Evolutionary conservation across 106 monocot genomes (phyloP), one percentile per base, ranked within the genome.

Genomic region (Xerophyta viscosa): DNA sequence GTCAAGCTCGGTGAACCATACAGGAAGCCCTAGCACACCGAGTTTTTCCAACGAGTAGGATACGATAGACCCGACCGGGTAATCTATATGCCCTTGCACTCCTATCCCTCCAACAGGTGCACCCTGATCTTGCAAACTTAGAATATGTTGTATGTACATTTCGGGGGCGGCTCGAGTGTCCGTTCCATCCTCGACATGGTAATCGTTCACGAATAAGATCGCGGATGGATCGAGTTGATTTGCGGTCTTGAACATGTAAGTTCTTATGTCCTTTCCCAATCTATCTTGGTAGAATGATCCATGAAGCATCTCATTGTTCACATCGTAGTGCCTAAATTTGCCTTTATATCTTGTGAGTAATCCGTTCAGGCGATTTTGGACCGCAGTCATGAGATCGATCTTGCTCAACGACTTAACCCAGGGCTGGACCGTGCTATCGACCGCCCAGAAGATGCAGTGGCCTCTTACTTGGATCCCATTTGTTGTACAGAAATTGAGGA

Each of bases 301-400:
- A 64, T 86, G 91, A 15, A 92, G 86, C 86, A 92, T 92, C 70
- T 92, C 82, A 30, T 86, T 92, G 67, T 86, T 79, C 29, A 92
- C 91, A 58, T 92, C 86, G 31, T 86, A 86, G 49, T 92, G 91
- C 42, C 54, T 45, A 53, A 92, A 86, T 46, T 68, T 77, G 13
- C 70, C 76, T 49, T 79, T 79, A 50, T 92, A 91, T 18, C 92
- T 64, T 28, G 79, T 37, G 20, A 92, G 73, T 17, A 92, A 82
- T 27, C 79, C 59, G 23, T 48, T 71, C 15, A 86, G 62, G 0
- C 82, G 86, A 47, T 67, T 71, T 37, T 73, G 75, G 19, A 92
- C 73, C 9, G 86, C 92, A 2, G 66, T 52, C 73, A 58, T 68
- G 4, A 92, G 73, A 29, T 79, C 86, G n/a, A 33, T 58, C 19